phyloP scores from a whole-genome alignment of 1,284 basidiomycete genomes.

The Sporisorium exsertum region DNA sequence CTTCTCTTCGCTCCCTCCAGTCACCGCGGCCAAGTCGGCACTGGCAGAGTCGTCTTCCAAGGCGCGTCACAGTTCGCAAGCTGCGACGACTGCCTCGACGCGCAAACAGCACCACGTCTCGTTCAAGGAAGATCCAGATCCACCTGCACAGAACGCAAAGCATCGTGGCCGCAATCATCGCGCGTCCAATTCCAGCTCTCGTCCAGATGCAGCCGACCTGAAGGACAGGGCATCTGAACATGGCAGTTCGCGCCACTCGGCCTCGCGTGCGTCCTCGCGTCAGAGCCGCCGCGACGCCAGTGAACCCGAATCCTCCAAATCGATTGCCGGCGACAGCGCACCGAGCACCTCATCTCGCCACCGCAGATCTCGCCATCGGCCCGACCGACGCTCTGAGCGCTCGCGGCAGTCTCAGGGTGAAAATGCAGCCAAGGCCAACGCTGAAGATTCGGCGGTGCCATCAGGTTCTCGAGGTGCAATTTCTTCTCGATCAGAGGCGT shows the following conservation, averaged over 20 bases:
- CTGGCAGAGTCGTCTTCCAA: constrained; percentile 32
- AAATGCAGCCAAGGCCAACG: constrained; percentile 6
- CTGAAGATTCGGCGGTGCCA: not conserved
- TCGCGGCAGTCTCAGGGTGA: constrained; percentile 13
- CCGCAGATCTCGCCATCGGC: constrained; percentile 20
- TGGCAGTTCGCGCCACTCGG: constrained; percentile 26
- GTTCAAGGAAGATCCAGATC: constrained; percentile 36
- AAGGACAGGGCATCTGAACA: constrained; percentile 33
- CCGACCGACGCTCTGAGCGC: constrained; percentile 30
- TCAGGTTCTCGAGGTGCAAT: constrained; percentile 12
- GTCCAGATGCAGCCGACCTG: constrained; percentile 14
- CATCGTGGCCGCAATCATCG: constrained; percentile 32
- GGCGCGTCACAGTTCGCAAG: constrained; percentile 11
- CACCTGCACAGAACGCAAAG: constrained; percentile 13
- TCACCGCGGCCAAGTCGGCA: constrained; percentile 24
- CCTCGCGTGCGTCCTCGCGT: constrained; percentile 41
- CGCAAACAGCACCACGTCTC: constrained; percentile 50
- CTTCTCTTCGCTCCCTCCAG: constrained; percentile 8
- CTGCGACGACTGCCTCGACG: constrained; percentile 1
- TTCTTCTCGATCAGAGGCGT: constrained; percentile 22
- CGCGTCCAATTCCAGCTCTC: constrained; percentile 14
- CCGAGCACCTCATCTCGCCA: constrained; percentile 26
- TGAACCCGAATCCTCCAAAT: constrained; percentile 36
- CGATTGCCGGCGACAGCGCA: constrained; percentile 20
- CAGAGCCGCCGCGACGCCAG: constrained; percentile 38